These are phyloP conservation scores for Phytophthora niederhauseri DNA, from an alignment of 352 stramenopile species.

Conservation along the genomic window DNA sequence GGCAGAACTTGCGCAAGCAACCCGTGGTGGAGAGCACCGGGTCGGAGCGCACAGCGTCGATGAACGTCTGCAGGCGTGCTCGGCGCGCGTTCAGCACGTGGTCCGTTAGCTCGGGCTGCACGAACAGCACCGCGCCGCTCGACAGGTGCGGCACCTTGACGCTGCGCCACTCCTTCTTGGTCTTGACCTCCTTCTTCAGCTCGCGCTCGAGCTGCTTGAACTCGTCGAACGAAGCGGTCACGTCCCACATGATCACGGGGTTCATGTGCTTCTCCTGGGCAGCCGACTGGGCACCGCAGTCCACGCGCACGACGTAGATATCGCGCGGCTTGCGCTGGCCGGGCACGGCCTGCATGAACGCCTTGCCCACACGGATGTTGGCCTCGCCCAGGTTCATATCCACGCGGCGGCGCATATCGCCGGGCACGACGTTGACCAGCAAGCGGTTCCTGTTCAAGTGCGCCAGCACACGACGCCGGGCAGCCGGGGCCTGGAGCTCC, in stretches of 20 bases:
- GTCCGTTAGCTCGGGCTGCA: constrained; percentile 66
- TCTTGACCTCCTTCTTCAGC: constrained; percentile 68
- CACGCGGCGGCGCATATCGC: constrained; percentile 58
- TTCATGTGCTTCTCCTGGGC: constrained; percentile 83
- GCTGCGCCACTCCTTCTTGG: constrained; percentile 50
- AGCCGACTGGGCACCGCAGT: constrained; percentile 49
- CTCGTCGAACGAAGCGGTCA: constrained; percentile 78
- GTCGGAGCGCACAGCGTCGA: constrained; percentile 55
- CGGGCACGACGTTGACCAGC: constrained; percentile 59
- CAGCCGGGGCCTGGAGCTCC: constrained; percentile 42
- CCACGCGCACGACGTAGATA: constrained; percentile 78
- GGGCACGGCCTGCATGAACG: constrained; percentile 51
- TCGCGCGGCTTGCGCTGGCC: constrained; percentile 54
- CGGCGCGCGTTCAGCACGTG: constrained; percentile 73
- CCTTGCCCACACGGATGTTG: constrained; percentile 81
- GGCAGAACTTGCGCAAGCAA: constrained; percentile 78
- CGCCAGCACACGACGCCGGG: constrained; percentile 48
- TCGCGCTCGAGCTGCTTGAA: constrained; percentile 75
- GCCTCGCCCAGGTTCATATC: constrained; percentile 59
- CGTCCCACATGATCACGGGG: constrained; percentile 84
- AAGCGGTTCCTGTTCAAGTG: constrained; percentile 48
- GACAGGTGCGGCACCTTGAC: constrained; percentile 68
- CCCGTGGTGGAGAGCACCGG: constrained; percentile 49
- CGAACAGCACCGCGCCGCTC: constrained; percentile 68
- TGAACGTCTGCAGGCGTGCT: constrained; percentile 62